Evolutionary conservation across 306 rosid genomes (phyloP).

Genomic region (Dicorynia guianensis): DNA sequence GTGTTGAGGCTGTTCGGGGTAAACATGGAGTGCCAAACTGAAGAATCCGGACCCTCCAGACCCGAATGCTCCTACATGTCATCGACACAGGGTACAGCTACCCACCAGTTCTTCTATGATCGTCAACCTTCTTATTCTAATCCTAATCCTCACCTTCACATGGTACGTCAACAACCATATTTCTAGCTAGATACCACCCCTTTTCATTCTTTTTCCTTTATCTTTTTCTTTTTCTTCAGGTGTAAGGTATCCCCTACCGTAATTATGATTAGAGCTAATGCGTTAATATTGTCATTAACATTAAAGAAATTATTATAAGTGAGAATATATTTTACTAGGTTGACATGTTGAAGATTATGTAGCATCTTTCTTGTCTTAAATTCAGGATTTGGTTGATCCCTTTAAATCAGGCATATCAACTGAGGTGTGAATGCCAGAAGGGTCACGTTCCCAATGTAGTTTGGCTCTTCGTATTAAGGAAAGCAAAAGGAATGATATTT

Average conservation of each 20-base stretch:
- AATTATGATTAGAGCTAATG: conserved; percentile 18
- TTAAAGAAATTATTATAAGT: conserved; percentile 14
- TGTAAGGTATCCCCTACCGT: conserved; percentile 40
- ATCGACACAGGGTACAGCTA: conserved; percentile 50
- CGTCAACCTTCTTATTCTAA: conserved; percentile 31
- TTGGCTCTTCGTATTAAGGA: conserved; percentile 29
- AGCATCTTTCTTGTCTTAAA: conserved; percentile 39
- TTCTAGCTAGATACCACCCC: conserved; percentile 37
- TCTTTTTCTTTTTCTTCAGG: conserved; percentile 4
- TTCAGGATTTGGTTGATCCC: conserved; percentile 45
- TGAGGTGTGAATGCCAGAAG: conserved; percentile 24
- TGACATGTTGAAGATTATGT: conserved; percentile 14
- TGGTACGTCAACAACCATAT: conserved; percentile 65
- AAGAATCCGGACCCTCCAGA: conserved; percentile 60
- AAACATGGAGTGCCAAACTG: conserved; percentile 83
- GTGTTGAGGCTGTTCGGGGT: conserved; percentile 92
- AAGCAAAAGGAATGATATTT: background rate
- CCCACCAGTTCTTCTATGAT: conserved; percentile 43
- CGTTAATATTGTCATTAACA: conserved; percentile 2
- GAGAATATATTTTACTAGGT: background rate
- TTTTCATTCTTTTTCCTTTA: background rate
- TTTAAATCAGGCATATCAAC: conserved; percentile 42
- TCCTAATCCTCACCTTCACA: conserved; percentile 54
- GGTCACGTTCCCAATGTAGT: conserved; percentile 34
- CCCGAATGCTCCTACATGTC: conserved; percentile 57